Base-by-base conservation (phyloP, 768 basidiomycete species). In the Psilocybe sp. region DNA sequence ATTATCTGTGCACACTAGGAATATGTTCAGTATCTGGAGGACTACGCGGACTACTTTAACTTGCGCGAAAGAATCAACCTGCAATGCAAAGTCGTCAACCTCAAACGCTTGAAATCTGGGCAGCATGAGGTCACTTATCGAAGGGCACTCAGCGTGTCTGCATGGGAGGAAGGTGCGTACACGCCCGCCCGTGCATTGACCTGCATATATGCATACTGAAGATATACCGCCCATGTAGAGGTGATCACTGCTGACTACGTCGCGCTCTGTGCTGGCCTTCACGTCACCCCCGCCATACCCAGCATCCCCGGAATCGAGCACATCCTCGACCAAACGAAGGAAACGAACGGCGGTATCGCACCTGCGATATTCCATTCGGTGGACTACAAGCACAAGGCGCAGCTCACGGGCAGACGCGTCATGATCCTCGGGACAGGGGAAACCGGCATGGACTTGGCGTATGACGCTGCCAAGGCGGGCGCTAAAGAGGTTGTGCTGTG, bases 401-500 rank as follows among this genome's bases (percentile, higher is more conserved):
- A 81, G 53, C 64, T 83, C 9, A 40, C 52, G 12, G 74, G 71
- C 19, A 71, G 74, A 54, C 68, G 70, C 18, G 74, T 85, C 16
- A 68, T 84, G 66, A 71, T 85, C 18, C 68, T 84, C 14, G 82
- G 82, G 0, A 78, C 75, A 9, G 82, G 82, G 2, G 82, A 85
- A 61, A 85, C 82, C 5, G 81, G 80, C 2, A 79, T 81, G 77
- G 82, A 85, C 54, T 61, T 85, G 14, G 78, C 73, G 28, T 76
- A 76, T 50, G 75, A 75, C 53, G 64, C 73, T 46, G 73, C 68
- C 6, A 76, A 82, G 55, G 76, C 77, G 0, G 74, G 73, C 2
- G 77, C 80, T 3, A 70, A 72, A 46, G 73, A 80, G 57, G 78
- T 78, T 0, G 72, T 75, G 6, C 64, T 85, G 31, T 82, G 81